A percentile compares a stretch with the other conserved stretches of the same genome.
Conservation (phyloP, 148 eudicot genomes). For the Chenopodium album region DNA sequence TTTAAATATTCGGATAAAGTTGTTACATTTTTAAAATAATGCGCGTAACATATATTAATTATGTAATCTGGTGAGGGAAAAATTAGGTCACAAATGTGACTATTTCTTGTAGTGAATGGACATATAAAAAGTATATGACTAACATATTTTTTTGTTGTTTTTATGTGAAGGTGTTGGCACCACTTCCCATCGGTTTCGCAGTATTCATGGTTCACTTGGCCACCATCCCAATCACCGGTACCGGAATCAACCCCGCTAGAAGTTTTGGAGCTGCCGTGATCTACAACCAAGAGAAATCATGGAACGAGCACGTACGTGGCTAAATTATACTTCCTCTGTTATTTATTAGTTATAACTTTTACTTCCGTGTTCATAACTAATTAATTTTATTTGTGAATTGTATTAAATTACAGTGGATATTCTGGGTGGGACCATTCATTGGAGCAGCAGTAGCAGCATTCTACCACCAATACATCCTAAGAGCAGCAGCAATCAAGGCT, state of each 20-base stretch:
- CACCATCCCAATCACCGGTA: slow-evolving; percentile 69
- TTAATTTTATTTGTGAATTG: background rate
- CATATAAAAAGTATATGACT: background rate
- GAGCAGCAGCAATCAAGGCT: slow-evolving; percentile 54
- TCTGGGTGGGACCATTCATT: slow-evolving; percentile 60
- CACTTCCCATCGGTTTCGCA: slow-evolving; percentile 75
- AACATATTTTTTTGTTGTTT: background rate
- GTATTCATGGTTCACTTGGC: slow-evolving; percentile 84
- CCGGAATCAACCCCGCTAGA: slow-evolving; percentile 85
- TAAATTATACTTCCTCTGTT: background rate
- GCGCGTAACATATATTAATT: too few species aligned
- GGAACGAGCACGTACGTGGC: slow-evolving; percentile 61
- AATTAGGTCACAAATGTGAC: too few species aligned
- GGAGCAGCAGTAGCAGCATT: slow-evolving; percentile 54
- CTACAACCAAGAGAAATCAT: slow-evolving; percentile 53
- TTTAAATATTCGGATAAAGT: too few species aligned
- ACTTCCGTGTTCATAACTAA: background rate
- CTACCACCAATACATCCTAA: slow-evolving; percentile 50
- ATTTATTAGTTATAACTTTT: background rate
- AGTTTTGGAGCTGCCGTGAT: slow-evolving; percentile 82
- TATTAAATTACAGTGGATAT: slow-evolving; percentile 40
- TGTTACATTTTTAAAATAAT: too few species aligned
- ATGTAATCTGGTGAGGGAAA: too few species aligned
- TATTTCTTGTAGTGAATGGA: too few species aligned
- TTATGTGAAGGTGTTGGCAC: slow-evolving; percentile 59